Percentiles rank a stretch among this genome's conserved stretches.
Evolutionary conservation across 2,329 filamentous ascomycete species (phyloP).

Genomic region (Teratosphaeria gauchensis): DNA sequence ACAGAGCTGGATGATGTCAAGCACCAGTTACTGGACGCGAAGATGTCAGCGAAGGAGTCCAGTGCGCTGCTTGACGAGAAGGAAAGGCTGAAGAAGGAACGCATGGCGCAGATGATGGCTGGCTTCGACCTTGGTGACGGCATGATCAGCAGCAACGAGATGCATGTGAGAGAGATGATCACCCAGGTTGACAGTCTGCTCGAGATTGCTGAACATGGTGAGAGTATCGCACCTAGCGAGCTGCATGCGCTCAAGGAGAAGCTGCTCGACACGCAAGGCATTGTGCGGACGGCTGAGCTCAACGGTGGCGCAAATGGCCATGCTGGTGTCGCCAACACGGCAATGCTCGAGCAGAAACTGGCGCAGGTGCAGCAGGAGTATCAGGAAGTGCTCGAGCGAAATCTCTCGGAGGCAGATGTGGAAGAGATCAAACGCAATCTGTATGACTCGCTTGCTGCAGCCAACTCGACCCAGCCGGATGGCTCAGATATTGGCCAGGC

Average conservation of each 20-base stretch:
- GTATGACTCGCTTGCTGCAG: conserved; percentile 65
- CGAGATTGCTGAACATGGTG: conserved; percentile 65
- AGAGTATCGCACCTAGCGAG: conserved; percentile 72
- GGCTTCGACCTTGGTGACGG: conserved; percentile 91
- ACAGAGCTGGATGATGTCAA: conserved; percentile 89
- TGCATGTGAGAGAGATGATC: conserved; percentile 72
- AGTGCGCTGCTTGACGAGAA: conserved; percentile 88
- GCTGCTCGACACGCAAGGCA: conserved; percentile 80
- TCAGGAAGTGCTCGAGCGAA: conserved; percentile 69
- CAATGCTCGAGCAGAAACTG: conserved; percentile 67
- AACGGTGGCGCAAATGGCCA: conserved; percentile 63
- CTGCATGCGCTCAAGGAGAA: conserved; percentile 66
- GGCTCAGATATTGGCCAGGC: conserved; percentile 63
- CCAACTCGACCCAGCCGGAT: conserved; percentile 28
- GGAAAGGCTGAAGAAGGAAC: conserved; percentile 96
- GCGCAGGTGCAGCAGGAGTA: conserved; percentile 70
- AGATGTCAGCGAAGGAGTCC: conserved; percentile 93
- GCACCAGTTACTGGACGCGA: conserved; percentile 88
- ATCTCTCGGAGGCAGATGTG: conserved; percentile 66
- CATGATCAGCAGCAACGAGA: conserved; percentile 88
- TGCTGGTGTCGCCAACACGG: conserved; percentile 48
- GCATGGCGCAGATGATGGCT: conserved; percentile 99
- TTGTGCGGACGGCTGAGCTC: conserved; percentile 85
- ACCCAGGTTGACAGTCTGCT: conserved; percentile 71
- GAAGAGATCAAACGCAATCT: conserved; percentile 76